phyloP scores from a whole-genome alignment of 768 basidiomycete genomes.

The Dentipellis fragilis region DNA sequence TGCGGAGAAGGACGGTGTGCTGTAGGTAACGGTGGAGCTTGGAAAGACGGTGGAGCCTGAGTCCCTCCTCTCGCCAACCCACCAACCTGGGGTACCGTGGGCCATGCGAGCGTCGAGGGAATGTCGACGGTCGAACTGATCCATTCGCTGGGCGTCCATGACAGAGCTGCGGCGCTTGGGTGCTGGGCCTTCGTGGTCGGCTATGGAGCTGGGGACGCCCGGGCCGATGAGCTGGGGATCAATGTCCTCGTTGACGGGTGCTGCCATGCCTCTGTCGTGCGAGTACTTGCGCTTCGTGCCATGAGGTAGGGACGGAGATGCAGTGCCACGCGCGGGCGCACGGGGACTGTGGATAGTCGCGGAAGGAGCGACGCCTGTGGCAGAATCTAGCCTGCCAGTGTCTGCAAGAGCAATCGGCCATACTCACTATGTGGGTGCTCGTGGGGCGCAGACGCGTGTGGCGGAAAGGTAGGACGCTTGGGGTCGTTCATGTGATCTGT shows the following conservation, averaged over 20 bases:
- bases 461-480: neutral
- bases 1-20: conserved; percentile 47
- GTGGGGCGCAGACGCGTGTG: neutral
- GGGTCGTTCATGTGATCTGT: neutral
- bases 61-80: conserved; percentile 62
- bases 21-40: conserved; percentile 41
- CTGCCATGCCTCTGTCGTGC: conserved; percentile 43
- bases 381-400: neutral
- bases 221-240: conserved; percentile 62
- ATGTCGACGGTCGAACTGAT: conserved; percentile 67
- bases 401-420: neutral
- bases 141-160: conserved; percentile 69
- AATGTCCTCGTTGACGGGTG: conserved; percentile 49
- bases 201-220: conserved; percentile 52
- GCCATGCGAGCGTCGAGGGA: conserved; percentile 56
- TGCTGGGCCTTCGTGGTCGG: conserved; percentile 52
- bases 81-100: conserved; percentile 34
- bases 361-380: conserved; percentile 49
- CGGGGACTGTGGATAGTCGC: conserved; percentile 33
- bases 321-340: conserved; percentile 12
- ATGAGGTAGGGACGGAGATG: conserved; percentile 25
- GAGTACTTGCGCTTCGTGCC: conserved; percentile 84
- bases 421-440: neutral
- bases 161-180: conserved; percentile 80
- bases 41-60: conserved; percentile 63